These are phyloP conservation scores for Neurospora sp. DNA, from an alignment of 495 filamentous ascomycete genomes.

Conservation along the genomic window DNA sequence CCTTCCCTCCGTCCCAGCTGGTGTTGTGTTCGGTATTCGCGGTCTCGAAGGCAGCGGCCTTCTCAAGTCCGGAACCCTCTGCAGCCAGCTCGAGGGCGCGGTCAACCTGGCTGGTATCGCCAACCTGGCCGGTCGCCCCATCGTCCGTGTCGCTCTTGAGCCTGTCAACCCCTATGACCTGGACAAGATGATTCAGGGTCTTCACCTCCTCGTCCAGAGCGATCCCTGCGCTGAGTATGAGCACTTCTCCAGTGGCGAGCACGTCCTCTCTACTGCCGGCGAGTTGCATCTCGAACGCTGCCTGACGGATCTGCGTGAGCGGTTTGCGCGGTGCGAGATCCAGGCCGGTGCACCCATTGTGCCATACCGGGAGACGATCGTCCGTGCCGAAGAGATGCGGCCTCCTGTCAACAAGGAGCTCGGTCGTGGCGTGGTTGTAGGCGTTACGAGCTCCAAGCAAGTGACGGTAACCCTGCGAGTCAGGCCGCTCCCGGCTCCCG, in stretches of 20 bases:
- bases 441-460: conserved; percentile 72
- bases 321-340: conserved; percentile 91
- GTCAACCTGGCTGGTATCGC: conserved; percentile 82
- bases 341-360: conserved; percentile 91
- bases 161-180: conserved; percentile 80
- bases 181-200: conserved; percentile 83
- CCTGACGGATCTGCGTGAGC: conserved; percentile 82
- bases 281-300: conserved; percentile 93
- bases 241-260: conserved; percentile 84
- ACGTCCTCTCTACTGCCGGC: conserved; percentile 88
- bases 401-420: conserved; percentile 76
- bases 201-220: conserved; percentile 82
- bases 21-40: conserved; percentile 91
- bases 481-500: conserved; percentile 61
- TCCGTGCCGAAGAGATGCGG: conserved; percentile 80
- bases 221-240: conserved; percentile 96
- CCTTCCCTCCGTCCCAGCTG: conserved; percentile 76
- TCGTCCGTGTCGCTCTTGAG: conserved; percentile 90
- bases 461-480: conserved; percentile 71
- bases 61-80: conserved; percentile 89
- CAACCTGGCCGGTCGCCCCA: conserved; percentile 66
- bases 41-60: conserved; percentile 78
- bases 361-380: conserved; percentile 88
- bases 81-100: conserved; percentile 76
- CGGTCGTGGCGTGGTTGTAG: conserved; percentile 71